phyloP scores from a whole-genome alignment of 1,139 yeast species.

The Tardiomyces digboiensis region DNA sequence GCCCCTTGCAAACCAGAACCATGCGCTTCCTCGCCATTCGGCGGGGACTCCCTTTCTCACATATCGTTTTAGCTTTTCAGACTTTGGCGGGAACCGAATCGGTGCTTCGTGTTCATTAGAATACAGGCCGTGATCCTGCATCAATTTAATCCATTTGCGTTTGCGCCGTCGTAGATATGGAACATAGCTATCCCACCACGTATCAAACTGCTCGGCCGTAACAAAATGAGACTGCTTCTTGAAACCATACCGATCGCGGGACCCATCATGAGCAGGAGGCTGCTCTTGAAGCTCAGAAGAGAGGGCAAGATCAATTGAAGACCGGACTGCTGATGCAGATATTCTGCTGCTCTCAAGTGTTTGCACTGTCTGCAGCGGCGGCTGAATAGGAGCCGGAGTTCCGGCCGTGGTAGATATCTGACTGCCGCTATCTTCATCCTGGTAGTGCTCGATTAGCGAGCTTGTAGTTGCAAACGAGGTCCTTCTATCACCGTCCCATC shows the following conservation, averaged over 20 bases:
- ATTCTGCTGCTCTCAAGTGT: background rate
- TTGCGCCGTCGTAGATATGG: constrained; percentile 53
- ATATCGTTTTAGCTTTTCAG: constrained; percentile 72
- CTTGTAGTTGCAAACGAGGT: background rate
- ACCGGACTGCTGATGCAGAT: background rate
- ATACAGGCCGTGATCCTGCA: constrained; percentile 58
- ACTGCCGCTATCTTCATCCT: too few relatives aligned
- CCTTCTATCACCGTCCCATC: background rate
- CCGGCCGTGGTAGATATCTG: too few relatives aligned
- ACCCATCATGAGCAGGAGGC: background rate
- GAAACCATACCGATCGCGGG: constrained; percentile 77
- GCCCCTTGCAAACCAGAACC: constrained; percentile 98
- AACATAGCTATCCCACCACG: constrained; percentile 67
- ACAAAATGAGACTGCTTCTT: constrained; percentile 50
- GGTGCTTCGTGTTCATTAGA: constrained; percentile 20
- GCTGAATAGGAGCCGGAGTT: background rate
- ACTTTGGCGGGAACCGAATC: constrained; percentile 67
- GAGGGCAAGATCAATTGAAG: background rate
- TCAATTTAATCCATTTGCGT: constrained; percentile 61
- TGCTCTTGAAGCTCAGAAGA: background rate
- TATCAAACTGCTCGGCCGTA: constrained; percentile 49
- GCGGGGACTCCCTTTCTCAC: constrained; percentile 92
- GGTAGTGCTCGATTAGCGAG: background rate
- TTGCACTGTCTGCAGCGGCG: background rate
- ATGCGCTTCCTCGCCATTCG: constrained; percentile 94